Percentiles rank a stretch among this genome's conserved stretches.
phyloP scores from a whole-genome alignment of 2,329 filamentous ascomycete genomes.

The Alternaria hordeiaustralica region DNA sequence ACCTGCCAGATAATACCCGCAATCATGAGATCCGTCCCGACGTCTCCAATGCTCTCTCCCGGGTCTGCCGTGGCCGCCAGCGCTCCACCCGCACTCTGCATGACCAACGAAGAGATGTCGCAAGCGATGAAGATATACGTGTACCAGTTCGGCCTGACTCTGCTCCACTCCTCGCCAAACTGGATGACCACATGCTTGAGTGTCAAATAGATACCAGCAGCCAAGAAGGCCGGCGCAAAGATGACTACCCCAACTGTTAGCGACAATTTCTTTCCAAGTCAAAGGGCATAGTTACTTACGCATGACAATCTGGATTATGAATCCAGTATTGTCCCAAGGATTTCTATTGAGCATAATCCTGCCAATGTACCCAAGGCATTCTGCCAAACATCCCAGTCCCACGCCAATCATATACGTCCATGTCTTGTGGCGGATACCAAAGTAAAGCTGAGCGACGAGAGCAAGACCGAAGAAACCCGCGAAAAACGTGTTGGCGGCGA shows the following conservation, averaged over 20 bases:
- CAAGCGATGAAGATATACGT: slow-evolving; percentile 65
- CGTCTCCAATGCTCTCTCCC: slow-evolving; percentile 42
- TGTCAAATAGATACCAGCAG: slow-evolving; percentile 61
- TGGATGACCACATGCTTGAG: slow-evolving; percentile 62
- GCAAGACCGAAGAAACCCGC: slow-evolving; percentile 57
- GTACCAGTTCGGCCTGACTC: slow-evolving; percentile 51
- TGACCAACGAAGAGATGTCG: slow-evolving; percentile 61
- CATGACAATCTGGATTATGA: slow-evolving; percentile 59
- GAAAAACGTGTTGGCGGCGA: slow-evolving; percentile 60
- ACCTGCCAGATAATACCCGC: slow-evolving; percentile 64
- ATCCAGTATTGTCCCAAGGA: slow-evolving; percentile 57
- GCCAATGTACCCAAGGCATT: slow-evolving; percentile 62
- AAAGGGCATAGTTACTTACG: neutral
- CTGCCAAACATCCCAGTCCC: slow-evolving; percentile 55
- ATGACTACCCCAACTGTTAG: slow-evolving; percentile 46
- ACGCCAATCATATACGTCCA: slow-evolving; percentile 62
- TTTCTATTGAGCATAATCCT: slow-evolving; percentile 61
- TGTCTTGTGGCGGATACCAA: slow-evolving; percentile 59
- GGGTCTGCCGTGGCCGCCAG: slow-evolving; percentile 59
- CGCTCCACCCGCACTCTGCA: slow-evolving; percentile 64
- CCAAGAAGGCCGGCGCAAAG: slow-evolving; percentile 63
- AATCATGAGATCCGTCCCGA: slow-evolving; percentile 62
- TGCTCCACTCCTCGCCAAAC: slow-evolving; percentile 51
- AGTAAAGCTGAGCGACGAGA: slow-evolving; percentile 55
- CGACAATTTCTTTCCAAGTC: neutral